Evolutionary conservation across 768 basidiomycete genomes (phyloP).

Genomic region (Cyclocybe cylindracea): DNA sequence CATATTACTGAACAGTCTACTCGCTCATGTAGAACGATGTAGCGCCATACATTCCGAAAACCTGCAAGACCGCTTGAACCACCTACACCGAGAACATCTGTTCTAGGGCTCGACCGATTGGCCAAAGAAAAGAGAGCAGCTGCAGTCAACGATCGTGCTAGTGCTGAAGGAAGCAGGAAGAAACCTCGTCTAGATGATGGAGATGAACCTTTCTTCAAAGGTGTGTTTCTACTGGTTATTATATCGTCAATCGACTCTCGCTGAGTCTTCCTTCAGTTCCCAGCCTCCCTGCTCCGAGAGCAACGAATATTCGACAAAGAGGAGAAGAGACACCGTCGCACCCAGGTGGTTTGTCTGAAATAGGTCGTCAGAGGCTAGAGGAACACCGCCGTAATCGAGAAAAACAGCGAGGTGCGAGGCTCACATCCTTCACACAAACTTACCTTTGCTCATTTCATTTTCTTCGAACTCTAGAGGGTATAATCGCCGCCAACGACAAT

Average conservation of each 20-base stretch:
- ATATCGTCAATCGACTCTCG: neutral
- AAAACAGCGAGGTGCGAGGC: slow-evolving; percentile 58
- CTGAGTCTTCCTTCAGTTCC: slow-evolving; percentile 62
- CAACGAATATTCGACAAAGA: slow-evolving; percentile 64
- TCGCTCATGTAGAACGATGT: slow-evolving; percentile 8
- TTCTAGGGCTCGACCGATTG: slow-evolving; percentile 85
- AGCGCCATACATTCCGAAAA: slow-evolving; percentile 82
- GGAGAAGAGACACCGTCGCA: slow-evolving; percentile 94
- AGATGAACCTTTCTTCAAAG: slow-evolving; percentile 83
- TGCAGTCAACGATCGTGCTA: slow-evolving; percentile 41
- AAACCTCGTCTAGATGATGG: slow-evolving; percentile 62
- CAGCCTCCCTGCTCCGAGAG: slow-evolving; percentile 57
- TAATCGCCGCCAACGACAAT: slow-evolving; percentile 57
- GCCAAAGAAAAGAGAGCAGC: slow-evolving; percentile 86
- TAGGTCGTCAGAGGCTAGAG: slow-evolving; percentile 69
- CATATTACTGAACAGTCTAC: neutral
- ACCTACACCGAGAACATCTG: slow-evolving; percentile 74
- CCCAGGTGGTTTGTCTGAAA: slow-evolving; percentile 83
- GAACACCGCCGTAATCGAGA: slow-evolving; percentile 75
- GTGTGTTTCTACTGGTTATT: slow-evolving; percentile 35
- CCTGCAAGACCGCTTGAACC: slow-evolving; percentile 75
- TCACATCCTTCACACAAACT: neutral
- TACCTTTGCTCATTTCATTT: slow-evolving; percentile 3
- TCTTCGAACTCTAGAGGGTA: slow-evolving; percentile 56
- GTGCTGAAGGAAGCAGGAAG: slow-evolving; percentile 58